Evolutionary conservation across 768 basidiomycete species (phyloP).

Genomic region (Cytidiella melzeri): DNA sequence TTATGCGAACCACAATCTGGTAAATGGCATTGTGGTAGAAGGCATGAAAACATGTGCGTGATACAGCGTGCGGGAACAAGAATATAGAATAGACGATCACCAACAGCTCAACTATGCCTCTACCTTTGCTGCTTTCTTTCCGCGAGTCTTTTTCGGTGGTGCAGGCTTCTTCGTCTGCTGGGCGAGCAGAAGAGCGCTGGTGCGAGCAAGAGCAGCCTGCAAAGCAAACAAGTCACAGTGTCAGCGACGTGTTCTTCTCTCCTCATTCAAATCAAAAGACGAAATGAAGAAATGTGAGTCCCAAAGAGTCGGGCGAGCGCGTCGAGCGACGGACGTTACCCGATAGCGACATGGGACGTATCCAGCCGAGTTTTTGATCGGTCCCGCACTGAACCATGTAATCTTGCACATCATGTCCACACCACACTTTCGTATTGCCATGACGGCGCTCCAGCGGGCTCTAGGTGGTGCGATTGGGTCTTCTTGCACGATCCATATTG

Average conservation of each 20-base stretch:
- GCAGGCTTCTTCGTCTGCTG: constrained; percentile 66
- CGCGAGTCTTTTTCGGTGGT: constrained; percentile 66
- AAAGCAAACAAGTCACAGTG: neutral
- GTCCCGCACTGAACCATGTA: constrained; percentile 37
- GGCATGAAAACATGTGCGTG: constrained; percentile 10
- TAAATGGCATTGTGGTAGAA: constrained; percentile 1
- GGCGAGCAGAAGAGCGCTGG: constrained; percentile 62
- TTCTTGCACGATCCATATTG: no score
- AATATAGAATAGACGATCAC: constrained; percentile 6
- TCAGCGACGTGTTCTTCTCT: constrained; percentile 10
- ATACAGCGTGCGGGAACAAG: constrained; percentile 7
- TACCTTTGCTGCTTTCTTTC: constrained; percentile 47
- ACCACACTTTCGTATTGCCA: constrained; percentile 75
- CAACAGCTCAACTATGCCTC: neutral
- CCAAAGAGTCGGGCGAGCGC: constrained; percentile 70
- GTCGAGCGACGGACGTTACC: constrained; percentile 50
- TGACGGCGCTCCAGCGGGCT: constrained; percentile 76
- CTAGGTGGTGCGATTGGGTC: constrained; percentile 82
- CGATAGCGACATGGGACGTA: constrained; percentile 76
- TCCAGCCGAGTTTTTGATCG: constrained; percentile 55
- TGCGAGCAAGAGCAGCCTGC: constrained; percentile 72
- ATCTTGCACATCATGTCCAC: constrained; percentile 92
- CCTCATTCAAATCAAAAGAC: neutral
- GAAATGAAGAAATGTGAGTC: constrained; percentile 41
- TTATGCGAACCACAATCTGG: neutral